Conservation (phyloP, 2,329 filamentous ascomycete species). For the Alternaria brassicicola region DNA sequence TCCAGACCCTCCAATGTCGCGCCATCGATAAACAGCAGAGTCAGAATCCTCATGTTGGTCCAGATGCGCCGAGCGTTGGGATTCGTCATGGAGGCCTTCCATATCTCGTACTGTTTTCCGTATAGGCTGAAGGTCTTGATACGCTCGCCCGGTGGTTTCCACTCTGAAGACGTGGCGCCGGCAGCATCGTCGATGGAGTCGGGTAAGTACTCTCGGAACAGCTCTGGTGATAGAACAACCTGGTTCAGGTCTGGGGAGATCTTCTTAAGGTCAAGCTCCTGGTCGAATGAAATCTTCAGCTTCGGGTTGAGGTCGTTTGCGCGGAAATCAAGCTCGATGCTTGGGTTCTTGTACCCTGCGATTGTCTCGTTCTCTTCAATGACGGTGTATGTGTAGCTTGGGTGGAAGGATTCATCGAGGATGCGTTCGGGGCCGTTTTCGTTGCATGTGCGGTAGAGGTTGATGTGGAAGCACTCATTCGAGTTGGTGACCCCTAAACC, state of each 20-base stretch:
- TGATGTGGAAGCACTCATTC: conserved; percentile 49
- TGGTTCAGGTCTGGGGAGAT: conserved; percentile 64
- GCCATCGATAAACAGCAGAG: conserved; percentile 89
- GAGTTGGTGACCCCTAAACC: conserved; percentile 41
- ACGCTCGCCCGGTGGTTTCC: conserved; percentile 77
- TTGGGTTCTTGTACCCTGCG: conserved; percentile 84
- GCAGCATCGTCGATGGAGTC: conserved; percentile 54
- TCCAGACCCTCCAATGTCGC: conserved; percentile 78
- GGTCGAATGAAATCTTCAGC: conserved; percentile 71
- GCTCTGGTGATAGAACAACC: conserved; percentile 69
- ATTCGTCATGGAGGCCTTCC: conserved; percentile 77
- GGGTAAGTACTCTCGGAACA: conserved; percentile 52
- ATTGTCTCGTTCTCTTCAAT: conserved; percentile 93
- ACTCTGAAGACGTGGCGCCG: conserved; percentile 45
- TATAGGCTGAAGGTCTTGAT: conserved; percentile 67
- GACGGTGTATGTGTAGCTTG: conserved; percentile 86
- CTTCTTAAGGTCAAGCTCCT: conserved; percentile 74
- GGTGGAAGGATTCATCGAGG: conserved; percentile 74
- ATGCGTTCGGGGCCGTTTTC: conserved; percentile 27
- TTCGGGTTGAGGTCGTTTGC: conserved; percentile 80
- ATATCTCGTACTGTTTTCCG: conserved; percentile 78
- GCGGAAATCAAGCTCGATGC: conserved; percentile 73
- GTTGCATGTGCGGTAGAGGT: conserved; percentile 40
- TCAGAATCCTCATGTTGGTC: conserved; percentile 80
- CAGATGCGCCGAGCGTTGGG: conserved; percentile 72